Evolutionary conservation across 495 filamentous ascomycete genomes (phyloP), one percentile per base, ranked within the genome.

Genomic region (Penicillium pulvis): DNA sequence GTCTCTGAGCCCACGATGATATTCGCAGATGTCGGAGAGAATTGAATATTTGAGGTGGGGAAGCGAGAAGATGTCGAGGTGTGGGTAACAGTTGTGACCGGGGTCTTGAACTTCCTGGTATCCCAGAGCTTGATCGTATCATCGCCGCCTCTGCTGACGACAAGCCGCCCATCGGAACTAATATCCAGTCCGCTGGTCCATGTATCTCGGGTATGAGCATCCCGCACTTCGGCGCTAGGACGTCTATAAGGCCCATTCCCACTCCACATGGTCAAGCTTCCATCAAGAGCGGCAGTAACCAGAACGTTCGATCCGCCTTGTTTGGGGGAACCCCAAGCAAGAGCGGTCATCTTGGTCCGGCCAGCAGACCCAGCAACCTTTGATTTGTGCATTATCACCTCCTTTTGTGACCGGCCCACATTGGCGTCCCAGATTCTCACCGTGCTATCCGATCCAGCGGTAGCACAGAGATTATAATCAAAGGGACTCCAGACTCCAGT

Each of bases 381-480:
- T 6, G 93, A 97, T 71, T 97, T 97, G 70, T 97, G 91, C 30
- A 95, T 91, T 61, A 98, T 90, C 19, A 98, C 88, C 26, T 97
- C 90, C 73, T 90, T 94, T 67, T 98, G 94, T 48, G 84, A 84
- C 43, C 92, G 79, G 55, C 90, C 90, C 53, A 89, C 85, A 69
- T 93, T 96, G 59, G 95, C 85, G 70, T 98, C 93, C 94, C 94
- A 98, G 63, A 98, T 97, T 50, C 94, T 84, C 46, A 98, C 74
- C 2, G 94, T 98, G 64, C 92, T 95, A 70, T 98, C 94, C 5
- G 91, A 91, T 12, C 92, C 92, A 43, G 91, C 92, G 0, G 94
- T 98, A 16, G 91, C 91, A 68, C 90, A 93, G 2, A 92, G 59
- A 53, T 94, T 90, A 62, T 80, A 81, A 65, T 97, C 85, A 2